Percentiles rank a stretch among this genome's conserved stretches.
These are phyloP conservation scores for Ophiobolus disseminans DNA, from an alignment of 2,329 filamentous ascomycete species.

Conservation along the genomic window DNA sequence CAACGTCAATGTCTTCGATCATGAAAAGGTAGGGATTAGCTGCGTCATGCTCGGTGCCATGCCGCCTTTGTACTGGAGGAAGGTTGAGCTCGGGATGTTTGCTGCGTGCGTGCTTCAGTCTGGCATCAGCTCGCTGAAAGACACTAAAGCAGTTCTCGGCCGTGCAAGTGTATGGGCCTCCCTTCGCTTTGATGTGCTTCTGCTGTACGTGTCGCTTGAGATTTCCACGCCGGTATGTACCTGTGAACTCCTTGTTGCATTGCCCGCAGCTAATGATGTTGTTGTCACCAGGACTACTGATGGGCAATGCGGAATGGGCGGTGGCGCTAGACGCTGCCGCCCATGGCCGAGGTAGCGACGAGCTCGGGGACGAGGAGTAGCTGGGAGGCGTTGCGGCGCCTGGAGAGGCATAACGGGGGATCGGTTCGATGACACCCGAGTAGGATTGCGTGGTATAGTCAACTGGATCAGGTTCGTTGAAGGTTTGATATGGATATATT, in stretches of 20 bases:
- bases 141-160: conserved; percentile 6
- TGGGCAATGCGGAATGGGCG: neutral
- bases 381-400: neutral
- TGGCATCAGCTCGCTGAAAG: conserved; percentile 17
- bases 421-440: neutral
- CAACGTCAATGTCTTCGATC: neutral
- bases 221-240: conserved; percentile 15
- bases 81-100: conserved; percentile 11
- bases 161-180: conserved; percentile 4
- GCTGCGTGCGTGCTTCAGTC: conserved; percentile 16
- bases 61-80: conserved; percentile 3
- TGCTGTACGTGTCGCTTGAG: conserved; percentile 13
- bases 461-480: neutral
- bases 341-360: neutral
- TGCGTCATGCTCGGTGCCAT: neutral
- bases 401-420: neutral
- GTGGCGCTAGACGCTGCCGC: neutral
- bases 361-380: neutral
- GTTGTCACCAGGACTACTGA: neutral
- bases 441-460: neutral
- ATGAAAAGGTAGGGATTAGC: neutral
- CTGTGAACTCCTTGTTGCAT: conserved; percentile 15
- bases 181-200: conserved; percentile 7
- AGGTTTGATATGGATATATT: neutral
- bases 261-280: conserved; percentile 2